These are phyloP conservation scores for Strigomonas culicis DNA, from an alignment of 208 protist genomes.

Conservation along the genomic window DNA sequence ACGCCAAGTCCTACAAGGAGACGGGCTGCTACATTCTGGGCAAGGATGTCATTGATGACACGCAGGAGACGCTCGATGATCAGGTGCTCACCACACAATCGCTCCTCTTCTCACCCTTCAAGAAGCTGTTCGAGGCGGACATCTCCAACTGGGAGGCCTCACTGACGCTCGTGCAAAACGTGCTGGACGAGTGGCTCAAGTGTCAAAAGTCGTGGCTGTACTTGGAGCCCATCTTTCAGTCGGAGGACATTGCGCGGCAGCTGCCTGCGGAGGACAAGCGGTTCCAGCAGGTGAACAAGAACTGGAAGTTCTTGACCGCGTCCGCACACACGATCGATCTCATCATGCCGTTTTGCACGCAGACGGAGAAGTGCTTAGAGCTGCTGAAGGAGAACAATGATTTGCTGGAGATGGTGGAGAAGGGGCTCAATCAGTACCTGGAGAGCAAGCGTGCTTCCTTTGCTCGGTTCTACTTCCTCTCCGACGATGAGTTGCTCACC, in stretches of 20 bases:
- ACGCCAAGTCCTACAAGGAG: slow-evolving; percentile 84
- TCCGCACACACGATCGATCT: slow-evolving; percentile 80
- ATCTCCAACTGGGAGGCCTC: slow-evolving; percentile 91
- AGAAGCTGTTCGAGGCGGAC: slow-evolving; percentile 95
- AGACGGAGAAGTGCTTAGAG: slow-evolving; percentile 76
- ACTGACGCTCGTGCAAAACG: slow-evolving; percentile 86
- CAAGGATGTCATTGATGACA: slow-evolving; percentile 89
- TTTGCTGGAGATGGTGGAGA: slow-evolving; percentile 95
- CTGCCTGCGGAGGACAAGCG: slow-evolving; percentile 93
- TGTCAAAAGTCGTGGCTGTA: slow-evolving; percentile 96
- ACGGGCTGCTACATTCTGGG: slow-evolving; percentile 93
- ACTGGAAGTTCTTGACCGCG: slow-evolving; percentile 91
- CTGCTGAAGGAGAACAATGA: slow-evolving; percentile 92
- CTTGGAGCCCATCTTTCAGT: slow-evolving; percentile 96
- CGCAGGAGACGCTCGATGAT: slow-evolving; percentile 95
- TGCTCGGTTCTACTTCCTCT: slow-evolving; percentile 93
- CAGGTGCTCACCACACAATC: slow-evolving; percentile 96
- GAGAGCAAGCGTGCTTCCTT: slow-evolving; percentile 95
- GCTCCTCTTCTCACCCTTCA: slow-evolving; percentile 96
- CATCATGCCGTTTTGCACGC: slow-evolving; percentile 80
- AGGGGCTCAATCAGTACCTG: slow-evolving; percentile 96
- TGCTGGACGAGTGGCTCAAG: slow-evolving; percentile 94
- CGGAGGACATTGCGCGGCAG: slow-evolving; percentile 95
- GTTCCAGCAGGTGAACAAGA: slow-evolving; percentile 93
- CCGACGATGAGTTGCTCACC: slow-evolving; percentile 90